Evolutionary conservation across 768 basidiomycete genomes (phyloP), one percentile per base, ranked within the genome.

Genomic region (Psilocybe subaeruginosa): DNA sequence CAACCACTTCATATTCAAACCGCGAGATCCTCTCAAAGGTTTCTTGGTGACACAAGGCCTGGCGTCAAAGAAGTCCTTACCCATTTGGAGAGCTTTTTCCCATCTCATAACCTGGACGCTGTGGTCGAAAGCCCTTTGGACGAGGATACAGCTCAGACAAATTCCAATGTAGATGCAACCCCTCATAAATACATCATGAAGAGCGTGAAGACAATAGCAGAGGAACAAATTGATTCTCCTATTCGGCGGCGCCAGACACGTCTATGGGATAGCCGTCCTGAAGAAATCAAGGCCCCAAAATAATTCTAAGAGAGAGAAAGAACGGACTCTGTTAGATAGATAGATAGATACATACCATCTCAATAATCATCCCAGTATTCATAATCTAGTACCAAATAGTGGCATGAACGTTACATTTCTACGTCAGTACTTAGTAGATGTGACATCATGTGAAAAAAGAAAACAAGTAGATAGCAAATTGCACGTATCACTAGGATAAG

Each of bases 71-170:
- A 89, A 59, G 89, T 97, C 35, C 89, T 91, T 69, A 85, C 92
- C 39, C 80, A 90, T 58, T 78, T 98, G 14, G 87, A 93, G 60
- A 83, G 84, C 41, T 97, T 89, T 76, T 98, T 98, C 79, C 95
- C 95, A 14, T 82, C 88, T 58, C 90, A 93, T 70, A 88, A 97
- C 69, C 84, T 97, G 54, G 94, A 97, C 70, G 90, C 91, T 0
- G 83, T 97, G 62, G 85, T 58, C 9, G 58, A 61, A 47, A 64
- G 63, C 35, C 52, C 51, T 17, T 56, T 54, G 11, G 59, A 62
- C 12, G 52, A 50, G 45, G 58, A 54, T 41, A 41, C 66, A 59
- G 19, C 67, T 56, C 61, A 72, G 30, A 11, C 6, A 35, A 11
- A 11, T 11, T 35, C 11, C 33, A 35, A 35, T 11, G 33, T 11